A percentile compares a stretch with the other conserved stretches of the same genome.
These are phyloP conservation scores for Camellia oleifera DNA, from an alignment of 179 eudicot species.

Conservation along the genomic window DNA sequence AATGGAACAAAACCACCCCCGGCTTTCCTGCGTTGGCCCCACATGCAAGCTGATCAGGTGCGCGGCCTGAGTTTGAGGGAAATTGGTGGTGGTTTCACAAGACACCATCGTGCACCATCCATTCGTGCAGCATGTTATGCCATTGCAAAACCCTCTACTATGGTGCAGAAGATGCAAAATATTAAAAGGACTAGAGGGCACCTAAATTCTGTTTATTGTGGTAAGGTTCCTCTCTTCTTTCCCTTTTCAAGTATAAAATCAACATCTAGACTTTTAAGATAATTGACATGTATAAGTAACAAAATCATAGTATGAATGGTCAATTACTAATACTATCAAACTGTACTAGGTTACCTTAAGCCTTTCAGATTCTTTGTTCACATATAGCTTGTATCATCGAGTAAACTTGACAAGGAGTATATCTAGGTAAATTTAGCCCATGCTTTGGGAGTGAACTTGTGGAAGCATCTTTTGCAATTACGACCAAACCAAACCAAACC, in stretches of 20 bases:
- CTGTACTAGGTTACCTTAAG: not conserved
- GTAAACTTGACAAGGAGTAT: not conserved
- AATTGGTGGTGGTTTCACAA: slow-evolving; percentile 90
- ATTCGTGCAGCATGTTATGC: slow-evolving; percentile 84
- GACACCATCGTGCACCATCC: slow-evolving; percentile 93
- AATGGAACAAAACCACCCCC: slow-evolving; percentile 42
- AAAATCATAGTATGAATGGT: not conserved
- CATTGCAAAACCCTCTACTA: slow-evolving; percentile 87
- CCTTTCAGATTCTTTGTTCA: slow-evolving; percentile 8
- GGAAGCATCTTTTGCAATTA: not conserved
- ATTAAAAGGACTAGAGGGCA: slow-evolving; percentile 80
- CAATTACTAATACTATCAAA: not conserved
- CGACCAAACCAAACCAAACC: too few species aligned
- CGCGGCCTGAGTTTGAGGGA: slow-evolving; percentile 85
- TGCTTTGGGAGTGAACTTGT: slow-evolving; percentile 7
- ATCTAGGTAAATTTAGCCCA: slow-evolving; percentile 1
- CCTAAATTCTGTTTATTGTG: slow-evolving; percentile 92
- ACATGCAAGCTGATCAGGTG: slow-evolving; percentile 78
- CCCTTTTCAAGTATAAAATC: not conserved
- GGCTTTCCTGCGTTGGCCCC: slow-evolving; percentile 85
- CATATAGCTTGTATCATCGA: not conserved
- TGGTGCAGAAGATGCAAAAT: slow-evolving; percentile 94
- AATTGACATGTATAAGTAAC: not conserved
- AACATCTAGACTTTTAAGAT: slow-evolving; percentile 6
- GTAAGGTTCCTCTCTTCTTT: slow-evolving; percentile 29